Conservation (phyloP, 768 basidiomycete genomes). For the Termitomyces sp. region DNA sequence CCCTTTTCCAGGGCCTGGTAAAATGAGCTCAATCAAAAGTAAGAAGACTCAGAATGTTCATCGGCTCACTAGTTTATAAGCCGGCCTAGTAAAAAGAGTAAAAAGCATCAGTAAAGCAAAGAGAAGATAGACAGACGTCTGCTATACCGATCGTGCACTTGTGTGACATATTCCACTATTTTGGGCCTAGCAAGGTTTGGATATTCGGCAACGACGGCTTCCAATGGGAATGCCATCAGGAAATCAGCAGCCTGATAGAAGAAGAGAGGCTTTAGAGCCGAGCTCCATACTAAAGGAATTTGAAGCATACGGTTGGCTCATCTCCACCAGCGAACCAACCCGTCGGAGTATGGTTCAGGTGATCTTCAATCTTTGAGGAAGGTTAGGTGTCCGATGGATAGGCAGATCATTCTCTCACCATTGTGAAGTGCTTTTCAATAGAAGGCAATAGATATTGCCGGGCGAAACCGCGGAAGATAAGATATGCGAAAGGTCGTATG, state of each 20-base stretch:
- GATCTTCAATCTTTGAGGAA: constrained; percentile 11
- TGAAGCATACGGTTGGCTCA: constrained; percentile 15
- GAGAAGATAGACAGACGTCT: neutral
- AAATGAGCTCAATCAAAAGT: constrained; percentile 2
- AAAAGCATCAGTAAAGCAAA: neutral
- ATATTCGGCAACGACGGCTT: constrained; percentile 13
- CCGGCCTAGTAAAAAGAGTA: constrained; percentile 3
- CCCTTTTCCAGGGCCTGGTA: constrained; percentile 25
- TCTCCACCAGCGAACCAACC: constrained; percentile 20
- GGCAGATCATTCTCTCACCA: constrained; percentile 19
- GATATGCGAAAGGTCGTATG: constrained; percentile 28
- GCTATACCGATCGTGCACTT: constrained; percentile 18
- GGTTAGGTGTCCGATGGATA: neutral
- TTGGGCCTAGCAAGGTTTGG: constrained; percentile 15
- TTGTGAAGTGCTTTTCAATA: constrained; percentile 21
- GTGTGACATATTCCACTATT: constrained; percentile 20
- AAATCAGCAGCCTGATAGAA: constrained; percentile 20
- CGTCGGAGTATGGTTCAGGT: constrained; percentile 11
- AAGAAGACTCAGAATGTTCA: neutral
- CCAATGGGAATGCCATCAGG: constrained; percentile 24
- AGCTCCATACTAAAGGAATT: neutral
- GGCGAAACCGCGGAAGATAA: constrained; percentile 24
- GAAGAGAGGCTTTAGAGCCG: neutral
- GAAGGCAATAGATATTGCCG: constrained; percentile 21
- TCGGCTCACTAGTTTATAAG: constrained; percentile 13